These are phyloP conservation scores for Gastrolobium villosum DNA, from an alignment of 306 rosid species.

Conservation along the genomic window DNA sequence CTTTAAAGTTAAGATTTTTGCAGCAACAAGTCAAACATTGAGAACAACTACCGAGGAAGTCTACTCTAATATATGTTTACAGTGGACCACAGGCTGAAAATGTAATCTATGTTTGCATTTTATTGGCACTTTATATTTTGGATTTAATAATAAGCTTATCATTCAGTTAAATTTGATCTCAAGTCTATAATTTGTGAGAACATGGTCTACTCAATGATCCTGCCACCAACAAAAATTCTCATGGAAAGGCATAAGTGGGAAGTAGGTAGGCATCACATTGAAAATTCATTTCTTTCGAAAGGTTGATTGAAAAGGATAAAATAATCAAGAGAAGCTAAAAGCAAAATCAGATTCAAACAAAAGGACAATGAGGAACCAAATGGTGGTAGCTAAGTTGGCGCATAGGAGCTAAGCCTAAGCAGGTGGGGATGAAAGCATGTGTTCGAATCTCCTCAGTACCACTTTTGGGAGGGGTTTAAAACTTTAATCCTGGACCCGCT, in stretches of 20 bases:
- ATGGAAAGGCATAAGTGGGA: background rate
- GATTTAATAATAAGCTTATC: slow-evolving; percentile 32
- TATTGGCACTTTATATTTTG: slow-evolving; percentile 17
- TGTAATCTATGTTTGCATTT: slow-evolving; percentile 6
- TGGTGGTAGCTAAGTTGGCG: too few species aligned
- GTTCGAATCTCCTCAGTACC: too few species aligned
- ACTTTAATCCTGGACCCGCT: too few species aligned
- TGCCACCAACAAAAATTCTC: background rate
- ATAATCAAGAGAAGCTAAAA: background rate
- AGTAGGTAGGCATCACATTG: background rate
- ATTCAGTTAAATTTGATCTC: slow-evolving; percentile 22
- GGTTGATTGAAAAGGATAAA: background rate
- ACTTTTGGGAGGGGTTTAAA: too few species aligned
- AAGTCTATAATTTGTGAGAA: background rate
- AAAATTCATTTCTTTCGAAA: slow-evolving; percentile 16
- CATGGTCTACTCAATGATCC: background rate
- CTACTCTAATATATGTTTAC: slow-evolving; percentile 5
- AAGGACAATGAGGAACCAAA: background rate
- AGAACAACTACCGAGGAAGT: background rate
- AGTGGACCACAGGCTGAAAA: slow-evolving; percentile 21
- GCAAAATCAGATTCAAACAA: background rate
- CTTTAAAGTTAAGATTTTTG: slow-evolving; percentile 54
- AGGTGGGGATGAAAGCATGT: too few species aligned
- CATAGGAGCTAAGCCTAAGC: too few species aligned
- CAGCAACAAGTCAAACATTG: background rate